These are phyloP conservation scores for Capronia epimyces DNA, from an alignment of 2,329 filamentous ascomycete species.

Conservation along the genomic window DNA sequence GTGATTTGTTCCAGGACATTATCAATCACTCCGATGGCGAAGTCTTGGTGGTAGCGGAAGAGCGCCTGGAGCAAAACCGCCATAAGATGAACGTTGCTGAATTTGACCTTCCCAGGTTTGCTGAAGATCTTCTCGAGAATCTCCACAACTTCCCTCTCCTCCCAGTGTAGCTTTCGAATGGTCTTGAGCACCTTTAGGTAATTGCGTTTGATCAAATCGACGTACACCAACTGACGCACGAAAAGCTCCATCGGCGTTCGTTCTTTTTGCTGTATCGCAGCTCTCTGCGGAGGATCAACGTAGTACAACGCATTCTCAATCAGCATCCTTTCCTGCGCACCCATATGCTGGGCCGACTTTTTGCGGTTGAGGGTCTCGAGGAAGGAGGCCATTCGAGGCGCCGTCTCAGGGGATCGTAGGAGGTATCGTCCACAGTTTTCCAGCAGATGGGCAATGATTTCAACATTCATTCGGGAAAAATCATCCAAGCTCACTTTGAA, in stretches of 20 bases:
- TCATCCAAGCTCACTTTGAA: slow-evolving; percentile 96
- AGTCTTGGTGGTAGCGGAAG: slow-evolving; percentile 85
- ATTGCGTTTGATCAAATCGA: slow-evolving; percentile 89
- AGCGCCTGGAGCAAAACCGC: slow-evolving; percentile 83
- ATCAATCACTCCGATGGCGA: slow-evolving; percentile 87
- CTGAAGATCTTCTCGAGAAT: slow-evolving; percentile 87
- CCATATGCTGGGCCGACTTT: slow-evolving; percentile 90
- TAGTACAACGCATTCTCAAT: slow-evolving; percentile 98
- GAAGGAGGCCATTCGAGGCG: slow-evolving; percentile 88
- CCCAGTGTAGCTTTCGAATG: slow-evolving; percentile 93
- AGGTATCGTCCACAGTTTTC: slow-evolving; percentile 96
- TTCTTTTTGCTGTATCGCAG: slow-evolving; percentile 94
- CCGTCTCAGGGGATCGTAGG: slow-evolving; percentile 84
- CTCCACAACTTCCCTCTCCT: slow-evolving; percentile 77
- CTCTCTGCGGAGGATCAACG: slow-evolving; percentile 87
- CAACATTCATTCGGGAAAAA: slow-evolving; percentile 98
- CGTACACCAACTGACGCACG: slow-evolving; percentile 84
- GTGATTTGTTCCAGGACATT: slow-evolving; percentile 83
- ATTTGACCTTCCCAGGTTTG: slow-evolving; percentile 95
- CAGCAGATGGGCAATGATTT: slow-evolving; percentile 91
- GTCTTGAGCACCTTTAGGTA: slow-evolving; percentile 92
- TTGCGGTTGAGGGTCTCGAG: slow-evolving; percentile 92
- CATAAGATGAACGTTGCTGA: slow-evolving; percentile 89
- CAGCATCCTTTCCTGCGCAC: slow-evolving; percentile 93
- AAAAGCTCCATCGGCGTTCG: slow-evolving; percentile 89